Evolutionary conservation across 768 basidiomycete genomes (phyloP).

Genomic region (Leccinum broughii): DNA sequence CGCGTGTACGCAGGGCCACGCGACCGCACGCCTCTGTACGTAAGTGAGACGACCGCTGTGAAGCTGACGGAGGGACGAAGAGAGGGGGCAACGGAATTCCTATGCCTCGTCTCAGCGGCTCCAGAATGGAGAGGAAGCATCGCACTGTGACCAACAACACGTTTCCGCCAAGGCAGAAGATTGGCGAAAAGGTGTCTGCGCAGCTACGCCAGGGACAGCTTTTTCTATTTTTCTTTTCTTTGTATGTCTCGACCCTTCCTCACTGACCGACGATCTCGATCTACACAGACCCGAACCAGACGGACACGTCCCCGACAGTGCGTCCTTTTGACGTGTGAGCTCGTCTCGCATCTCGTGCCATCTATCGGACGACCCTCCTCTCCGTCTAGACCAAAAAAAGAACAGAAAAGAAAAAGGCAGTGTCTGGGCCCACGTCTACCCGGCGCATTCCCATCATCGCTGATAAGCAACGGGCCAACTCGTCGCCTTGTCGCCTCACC

Average conservation of each 20-base stretch:
- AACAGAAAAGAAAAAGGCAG: conserved; percentile 7
- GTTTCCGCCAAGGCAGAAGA: conserved; percentile 12
- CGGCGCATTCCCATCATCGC: conserved; percentile 1
- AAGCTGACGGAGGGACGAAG: neutral
- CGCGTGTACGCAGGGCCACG: conserved; percentile 6
- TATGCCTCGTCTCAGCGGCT: conserved; percentile 9
- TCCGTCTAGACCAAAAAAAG: neutral
- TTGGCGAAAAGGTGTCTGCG: neutral
- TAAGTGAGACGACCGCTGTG: neutral
- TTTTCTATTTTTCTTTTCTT: conserved; percentile 1
- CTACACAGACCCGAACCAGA: conserved; percentile 8
- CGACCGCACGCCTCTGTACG: conserved; percentile 12
- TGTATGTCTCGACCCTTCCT: neutral
- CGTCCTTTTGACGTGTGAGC: neutral
- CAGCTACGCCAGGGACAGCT: conserved; percentile 6
- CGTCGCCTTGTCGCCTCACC: neutral
- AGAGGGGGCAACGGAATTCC: neutral
- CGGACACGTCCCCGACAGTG: conserved; percentile 1
- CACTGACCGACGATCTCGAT: conserved; percentile 6
- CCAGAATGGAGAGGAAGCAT: conserved; percentile 18
- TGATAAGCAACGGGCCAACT: conserved; percentile 8
- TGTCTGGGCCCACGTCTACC: conserved; percentile 7
- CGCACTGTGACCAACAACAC: conserved; percentile 19
- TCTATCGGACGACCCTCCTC: neutral
- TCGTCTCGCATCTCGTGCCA: neutral